Conservation (phyloP, 1,139 yeast species). For the Komagataea norvegica region DNA sequence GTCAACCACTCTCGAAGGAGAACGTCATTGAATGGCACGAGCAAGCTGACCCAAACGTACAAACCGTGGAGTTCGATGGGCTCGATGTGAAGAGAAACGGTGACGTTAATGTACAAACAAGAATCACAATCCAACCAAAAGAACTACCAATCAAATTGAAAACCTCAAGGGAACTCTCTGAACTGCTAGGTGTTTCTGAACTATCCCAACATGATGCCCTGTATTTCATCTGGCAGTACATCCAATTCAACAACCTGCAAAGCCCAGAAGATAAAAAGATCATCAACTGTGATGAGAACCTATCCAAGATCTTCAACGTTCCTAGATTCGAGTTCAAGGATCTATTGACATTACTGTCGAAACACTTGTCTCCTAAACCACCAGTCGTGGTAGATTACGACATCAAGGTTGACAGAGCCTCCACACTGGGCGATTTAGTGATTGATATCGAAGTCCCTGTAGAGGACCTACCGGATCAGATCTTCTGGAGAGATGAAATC, state of each 20-base stretch:
- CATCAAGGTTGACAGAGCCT: constrained; percentile 67
- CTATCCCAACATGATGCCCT: constrained; percentile 86
- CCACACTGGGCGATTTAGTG: constrained; percentile 76
- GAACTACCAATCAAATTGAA: constrained; percentile 62
- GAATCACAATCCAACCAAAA: constrained; percentile 76
- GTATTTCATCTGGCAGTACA: constrained; percentile 83
- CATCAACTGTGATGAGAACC: constrained; percentile 64
- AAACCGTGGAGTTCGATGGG: constrained; percentile 70
- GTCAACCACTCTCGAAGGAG: constrained; percentile 27
- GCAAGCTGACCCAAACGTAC: constrained; percentile 35
- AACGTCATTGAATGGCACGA: constrained; percentile 68
- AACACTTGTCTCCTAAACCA: constrained; percentile 62
- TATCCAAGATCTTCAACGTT: constrained; percentile 49
- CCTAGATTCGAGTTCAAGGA: constrained; percentile 61
- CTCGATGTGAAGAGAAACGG: constrained; percentile 84
- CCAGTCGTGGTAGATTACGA: constrained; percentile 77
- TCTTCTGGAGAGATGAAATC: constrained; percentile 37
- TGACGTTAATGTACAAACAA: constrained; percentile 55
- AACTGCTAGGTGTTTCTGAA: constrained; percentile 68
- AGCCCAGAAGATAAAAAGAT: constrained; percentile 50
- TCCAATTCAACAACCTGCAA: constrained; percentile 65
- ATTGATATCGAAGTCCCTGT: constrained; percentile 61
- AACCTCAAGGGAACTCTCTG: constrained; percentile 60
- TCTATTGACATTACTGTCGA: constrained; percentile 64
- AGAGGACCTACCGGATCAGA: constrained; percentile 49